Percentiles rank a stretch among this genome's conserved stretches.
Conservation (phyloP, 1,284 basidiomycete genomes). For the Ceratobasidium papillatum region DNA sequence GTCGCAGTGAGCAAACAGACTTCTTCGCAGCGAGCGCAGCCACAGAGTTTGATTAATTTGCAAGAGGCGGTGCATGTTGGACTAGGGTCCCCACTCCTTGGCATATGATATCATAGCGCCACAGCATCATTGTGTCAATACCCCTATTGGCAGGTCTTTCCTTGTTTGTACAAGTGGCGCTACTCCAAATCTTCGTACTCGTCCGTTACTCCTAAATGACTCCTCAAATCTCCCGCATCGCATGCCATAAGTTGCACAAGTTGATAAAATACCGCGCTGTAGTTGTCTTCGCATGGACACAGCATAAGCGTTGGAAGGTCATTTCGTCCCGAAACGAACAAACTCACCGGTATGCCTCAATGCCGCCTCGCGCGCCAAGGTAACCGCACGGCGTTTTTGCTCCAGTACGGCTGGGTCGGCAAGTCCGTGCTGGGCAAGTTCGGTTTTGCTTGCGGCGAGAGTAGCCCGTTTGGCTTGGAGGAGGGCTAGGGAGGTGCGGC, state of each 20-base stretch:
- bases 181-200: conserved; percentile 45
- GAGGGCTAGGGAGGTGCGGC: conserved; percentile 50
- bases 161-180: not conserved
- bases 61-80: not conserved
- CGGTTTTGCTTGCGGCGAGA: conserved; percentile 66
- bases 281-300: conserved; percentile 31
- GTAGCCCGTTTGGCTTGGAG: conserved; percentile 59
- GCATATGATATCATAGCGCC: not conserved
- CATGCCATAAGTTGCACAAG: conserved; percentile 18
- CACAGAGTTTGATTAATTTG: not conserved
- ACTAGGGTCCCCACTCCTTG: not conserved
- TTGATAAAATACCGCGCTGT: conserved; percentile 31
- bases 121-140: no score
- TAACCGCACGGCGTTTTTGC: conserved; percentile 72
- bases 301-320: not conserved
- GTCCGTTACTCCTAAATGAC: conserved; percentile 42
- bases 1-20: not conserved
- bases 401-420: conserved; percentile 84
- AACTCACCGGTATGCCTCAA: conserved; percentile 83
- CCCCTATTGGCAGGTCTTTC: no score
- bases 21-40: conserved; percentile 1
- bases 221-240: conserved; percentile 40
- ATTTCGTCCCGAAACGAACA: not conserved
- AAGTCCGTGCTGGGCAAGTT: conserved; percentile 78
- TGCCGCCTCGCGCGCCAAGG: conserved; percentile 80